phyloP scores from a whole-genome alignment of 768 basidiomycete species.

The Tulasnella sp. region DNA sequence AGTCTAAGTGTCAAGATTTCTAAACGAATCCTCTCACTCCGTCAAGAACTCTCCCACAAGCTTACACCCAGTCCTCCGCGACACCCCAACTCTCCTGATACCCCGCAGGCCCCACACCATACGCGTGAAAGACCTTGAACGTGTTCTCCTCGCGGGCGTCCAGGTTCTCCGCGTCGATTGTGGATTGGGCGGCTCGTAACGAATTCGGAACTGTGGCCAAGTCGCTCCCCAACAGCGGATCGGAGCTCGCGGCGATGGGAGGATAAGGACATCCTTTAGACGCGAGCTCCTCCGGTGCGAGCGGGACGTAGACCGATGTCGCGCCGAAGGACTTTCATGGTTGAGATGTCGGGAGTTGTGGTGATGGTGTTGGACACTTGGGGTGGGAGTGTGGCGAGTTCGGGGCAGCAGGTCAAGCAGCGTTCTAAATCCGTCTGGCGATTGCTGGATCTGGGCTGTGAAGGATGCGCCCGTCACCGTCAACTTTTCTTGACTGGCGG shows the following conservation, averaged over 20 bases:
- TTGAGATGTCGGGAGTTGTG: constrained; percentile 39
- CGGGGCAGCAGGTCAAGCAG: constrained; percentile 40
- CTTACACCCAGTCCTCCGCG: constrained; percentile 47
- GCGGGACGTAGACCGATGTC: constrained; percentile 64
- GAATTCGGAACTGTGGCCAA: constrained; percentile 34
- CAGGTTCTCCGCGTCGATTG: constrained; percentile 38
- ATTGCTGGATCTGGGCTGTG: constrained; percentile 40
- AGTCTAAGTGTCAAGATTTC: neutral
- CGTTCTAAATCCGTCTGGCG: constrained; percentile 54
- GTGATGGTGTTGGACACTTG: constrained; percentile 40
- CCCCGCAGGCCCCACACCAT: constrained; percentile 55
- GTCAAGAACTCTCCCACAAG: constrained; percentile 35
- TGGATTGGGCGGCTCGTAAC: constrained; percentile 34
- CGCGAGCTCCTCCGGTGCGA: constrained; percentile 58
- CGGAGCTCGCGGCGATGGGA: constrained; percentile 41
- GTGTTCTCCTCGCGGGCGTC: constrained; percentile 38
- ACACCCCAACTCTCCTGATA: constrained; percentile 48
- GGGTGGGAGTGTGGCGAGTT: constrained; percentile 43
- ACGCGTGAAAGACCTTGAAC: constrained; percentile 57
- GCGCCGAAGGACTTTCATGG: constrained; percentile 54
- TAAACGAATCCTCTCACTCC: neutral
- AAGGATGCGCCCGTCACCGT: too few relatives aligned
- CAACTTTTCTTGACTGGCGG: too few relatives aligned
- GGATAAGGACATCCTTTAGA: constrained; percentile 55
- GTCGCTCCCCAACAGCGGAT: neutral